Evolutionary conservation across 1,139 yeast species (phyloP), one percentile per base, ranked within the genome.

Genomic region (Sugiyamaella xylanicola): DNA sequence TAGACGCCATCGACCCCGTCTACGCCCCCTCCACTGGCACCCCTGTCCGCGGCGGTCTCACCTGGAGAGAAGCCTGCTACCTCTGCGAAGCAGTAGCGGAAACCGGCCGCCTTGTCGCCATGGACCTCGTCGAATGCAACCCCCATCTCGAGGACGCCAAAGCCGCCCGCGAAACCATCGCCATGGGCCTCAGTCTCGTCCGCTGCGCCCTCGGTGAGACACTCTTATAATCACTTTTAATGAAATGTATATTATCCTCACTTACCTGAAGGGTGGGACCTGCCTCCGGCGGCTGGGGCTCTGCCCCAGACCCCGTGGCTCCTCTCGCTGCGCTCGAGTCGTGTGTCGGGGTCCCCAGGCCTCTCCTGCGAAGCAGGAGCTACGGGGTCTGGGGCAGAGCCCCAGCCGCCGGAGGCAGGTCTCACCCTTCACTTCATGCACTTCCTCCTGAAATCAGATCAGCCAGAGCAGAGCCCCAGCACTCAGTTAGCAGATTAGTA

Each of bases 1-100:
- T 93, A 51, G 99, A 93, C 72, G 97, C 98, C 46, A 85, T 93
- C 61, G 99, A 93, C 73, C 99, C 99, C 51, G 79, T 84, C 61
- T 90, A 79, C 68, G 97, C 95, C 15, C 97, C 97, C 29, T 96
- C 98, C 41, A 93, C 99, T 1, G 99, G 99, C 56, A 93, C 99
- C 1, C 92, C 98, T 56, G 99, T 93, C 17, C 86, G 96, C 70
- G 98, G 98, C 60, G 99, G 99, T 2, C 79, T 93, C 61, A 86
- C 97, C 5, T 80, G 93, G 73, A 82, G 99, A 75, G 99, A 93
- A 74, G 98, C 97, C 48, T 81, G 95, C 69, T 93, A 87, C 70
- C 75, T 93, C 55, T 95, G 93, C 59, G 99, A 93, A 74, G 95
- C 95, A 61, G 77, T 92, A 45, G 97, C 97, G 9, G 90, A 84